Evolutionary conservation across 2,329 filamentous ascomycete genomes (phyloP).

Genomic region (Xylariaceae sp.): DNA sequence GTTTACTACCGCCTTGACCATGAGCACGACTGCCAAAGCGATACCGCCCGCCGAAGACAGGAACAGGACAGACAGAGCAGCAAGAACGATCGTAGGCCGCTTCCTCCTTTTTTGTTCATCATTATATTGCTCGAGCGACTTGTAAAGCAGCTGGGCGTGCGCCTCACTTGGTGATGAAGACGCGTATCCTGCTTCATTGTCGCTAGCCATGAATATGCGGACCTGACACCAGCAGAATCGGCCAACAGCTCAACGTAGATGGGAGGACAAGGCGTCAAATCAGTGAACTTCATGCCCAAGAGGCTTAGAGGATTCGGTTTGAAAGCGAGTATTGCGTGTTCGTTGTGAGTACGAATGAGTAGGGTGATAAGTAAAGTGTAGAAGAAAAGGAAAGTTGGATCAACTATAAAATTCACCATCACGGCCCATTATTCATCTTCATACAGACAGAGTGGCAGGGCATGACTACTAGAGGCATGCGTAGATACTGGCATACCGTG

Average conservation of each 20-base stretch:
- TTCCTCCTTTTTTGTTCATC: slow-evolving; percentile 26
- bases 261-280: not conserved
- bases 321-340: not conserved
- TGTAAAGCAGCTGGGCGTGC: slow-evolving; percentile 32
- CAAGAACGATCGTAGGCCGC: slow-evolving; percentile 37
- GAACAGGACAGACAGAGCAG: slow-evolving; percentile 38
- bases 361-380: not conserved
- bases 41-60: slow-evolving; percentile 39
- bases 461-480: slow-evolving; percentile 26
- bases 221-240: slow-evolving; percentile 18
- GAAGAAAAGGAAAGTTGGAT: slow-evolving; percentile 8
- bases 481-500: slow-evolving; percentile 28
- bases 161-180: slow-evolving; percentile 24
- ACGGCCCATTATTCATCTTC: slow-evolving; percentile 22
- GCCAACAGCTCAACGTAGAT: slow-evolving; percentile 12
- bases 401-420: slow-evolving; percentile 14
- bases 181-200: slow-evolving; percentile 15
- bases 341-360: not conserved
- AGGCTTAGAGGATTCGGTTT: not conserved
- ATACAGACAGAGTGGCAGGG: slow-evolving; percentile 33
- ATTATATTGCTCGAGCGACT: slow-evolving; percentile 36
- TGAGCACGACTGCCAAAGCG: slow-evolving; percentile 36
- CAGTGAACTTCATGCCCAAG: not conserved
- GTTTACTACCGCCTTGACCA: slow-evolving; percentile 25
- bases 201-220: slow-evolving; percentile 16